Evolutionary conservation across 768 basidiomycete species (phyloP).

Genomic region (Trametes meyenii): DNA sequence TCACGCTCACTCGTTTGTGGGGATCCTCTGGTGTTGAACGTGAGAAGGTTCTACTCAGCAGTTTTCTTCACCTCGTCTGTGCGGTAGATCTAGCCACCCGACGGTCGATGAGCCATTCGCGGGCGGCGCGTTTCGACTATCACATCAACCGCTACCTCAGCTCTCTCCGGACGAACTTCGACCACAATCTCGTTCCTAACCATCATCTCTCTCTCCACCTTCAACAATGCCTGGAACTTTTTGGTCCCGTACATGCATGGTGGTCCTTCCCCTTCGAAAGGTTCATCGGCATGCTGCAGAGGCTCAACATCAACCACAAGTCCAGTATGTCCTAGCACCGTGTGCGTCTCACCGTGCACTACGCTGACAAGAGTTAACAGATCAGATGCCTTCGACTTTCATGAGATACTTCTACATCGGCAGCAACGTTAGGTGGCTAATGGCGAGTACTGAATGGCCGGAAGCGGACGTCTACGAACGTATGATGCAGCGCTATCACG

Average conservation of each 20-base stretch:
- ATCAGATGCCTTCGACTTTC: background rate
- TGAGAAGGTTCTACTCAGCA: constrained; percentile 25
- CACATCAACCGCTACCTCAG: constrained; percentile 28
- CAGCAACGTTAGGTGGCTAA: background rate
- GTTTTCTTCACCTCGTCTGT: constrained; percentile 33
- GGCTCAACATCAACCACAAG: constrained; percentile 31
- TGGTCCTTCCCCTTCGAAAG: constrained; percentile 35
- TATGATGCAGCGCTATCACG: too few relatives aligned
- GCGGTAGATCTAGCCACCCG: constrained; percentile 30
- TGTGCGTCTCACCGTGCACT: background rate
- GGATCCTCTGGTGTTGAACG: constrained; percentile 17
- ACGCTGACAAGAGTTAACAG: background rate
- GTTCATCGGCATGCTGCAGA: constrained; percentile 33
- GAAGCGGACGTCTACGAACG: background rate
- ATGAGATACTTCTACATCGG: background rate
- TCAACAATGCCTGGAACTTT: constrained; percentile 28
- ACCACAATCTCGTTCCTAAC: constrained; percentile 32
- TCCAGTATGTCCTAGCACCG: background rate
- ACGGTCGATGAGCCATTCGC: background rate
- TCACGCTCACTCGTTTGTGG: constrained; percentile 44
- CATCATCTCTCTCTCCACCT: constrained; percentile 40
- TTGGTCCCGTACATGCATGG: constrained; percentile 35
- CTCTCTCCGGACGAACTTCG: constrained; percentile 27
- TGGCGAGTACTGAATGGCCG: background rate
- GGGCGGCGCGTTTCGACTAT: constrained; percentile 11